Base-by-base conservation (phyloP, 2,329 filamentous ascomycete species). In the Aspergillus sp. region DNA sequence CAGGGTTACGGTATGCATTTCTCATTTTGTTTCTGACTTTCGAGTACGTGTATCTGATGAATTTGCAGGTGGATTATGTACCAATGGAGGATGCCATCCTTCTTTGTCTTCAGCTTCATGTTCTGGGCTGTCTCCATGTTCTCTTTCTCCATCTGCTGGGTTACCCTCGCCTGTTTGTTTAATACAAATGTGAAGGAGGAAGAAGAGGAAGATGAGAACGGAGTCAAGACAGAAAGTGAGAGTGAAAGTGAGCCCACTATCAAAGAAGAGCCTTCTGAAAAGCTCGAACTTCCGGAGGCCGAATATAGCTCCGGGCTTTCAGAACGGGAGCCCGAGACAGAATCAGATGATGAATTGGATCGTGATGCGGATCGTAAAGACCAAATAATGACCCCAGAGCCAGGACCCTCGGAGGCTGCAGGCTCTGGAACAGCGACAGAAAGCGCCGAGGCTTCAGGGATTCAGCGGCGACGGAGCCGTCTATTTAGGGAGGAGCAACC, bases 111-210 rank as follows among this genome's bases (percentile, higher is more conserved):
- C 66, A 90, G 87, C 0, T 73, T 78, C 0, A 64, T 84, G 0
- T 97, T 97, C 74, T 98, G 93, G 91, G 70, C 78, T 1, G 84
- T 85, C 12, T 91, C 93, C 68, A 81, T 96, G 66, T 62, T 85
- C 0, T 88, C 87, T 42, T 84, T 89, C 71, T 78, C 80, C 1
- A 38, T 87, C 1, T 86, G 84, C 0, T 96, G 90, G 88, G 71
- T 83, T 2, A 45, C 83, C 0, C 65, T 90, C 18, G 78, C 72
- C 8, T 76, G 77, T 34, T 66, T 78, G 43, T 68, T 80, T 44
- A 67, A 65, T 38, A 71, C 60, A 24, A 62, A 52, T 43, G 54
- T 42, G 7, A 51, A 38, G 24, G 48, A 61, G 12, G 42, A 56
- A 22, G 36, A 45, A 38, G 58, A 44, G 6, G 48, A 56, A 15